phyloP scores from a whole-genome alignment of 495 filamentous ascomycete genomes.

The Lasiosphaeriaceae sp. region DNA sequence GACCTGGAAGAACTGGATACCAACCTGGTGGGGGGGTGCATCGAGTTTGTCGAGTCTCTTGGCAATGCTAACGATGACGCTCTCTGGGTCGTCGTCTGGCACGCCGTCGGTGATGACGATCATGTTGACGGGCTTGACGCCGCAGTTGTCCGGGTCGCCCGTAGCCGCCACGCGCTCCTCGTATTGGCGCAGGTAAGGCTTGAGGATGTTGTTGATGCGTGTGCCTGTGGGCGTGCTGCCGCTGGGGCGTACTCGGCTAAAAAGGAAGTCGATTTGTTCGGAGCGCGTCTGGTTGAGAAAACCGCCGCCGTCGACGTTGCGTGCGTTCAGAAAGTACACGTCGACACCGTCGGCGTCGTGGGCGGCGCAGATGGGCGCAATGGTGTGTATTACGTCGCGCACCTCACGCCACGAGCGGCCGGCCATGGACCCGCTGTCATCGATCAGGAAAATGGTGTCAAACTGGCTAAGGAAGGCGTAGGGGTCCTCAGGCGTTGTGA shows the following conservation, averaged over 20 bases:
- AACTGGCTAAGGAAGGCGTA: conserved; percentile 84
- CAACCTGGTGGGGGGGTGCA: conserved; percentile 81
- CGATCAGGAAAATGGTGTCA: conserved; percentile 90
- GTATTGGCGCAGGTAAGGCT: conserved; percentile 57
- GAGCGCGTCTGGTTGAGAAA: conserved; percentile 7
- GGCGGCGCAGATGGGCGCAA: conserved; percentile 79
- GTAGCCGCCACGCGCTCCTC: conserved; percentile 28
- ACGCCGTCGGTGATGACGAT: conserved; percentile 91
- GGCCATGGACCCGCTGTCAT: conserved; percentile 89
- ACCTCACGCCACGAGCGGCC: conserved; percentile 75
- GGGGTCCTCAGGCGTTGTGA: conserved; percentile 51
- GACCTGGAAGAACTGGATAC: conserved; percentile 97
- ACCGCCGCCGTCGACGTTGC: conserved; percentile 29
- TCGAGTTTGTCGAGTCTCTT: conserved; percentile 65
- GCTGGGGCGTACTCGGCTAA: conserved; percentile 50
- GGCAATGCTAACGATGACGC: conserved; percentile 62
- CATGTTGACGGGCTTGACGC: conserved; percentile 80
- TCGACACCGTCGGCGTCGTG: conserved; percentile 91
- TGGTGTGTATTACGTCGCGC: conserved; percentile 62
- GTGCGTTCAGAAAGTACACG: conserved; percentile 81
- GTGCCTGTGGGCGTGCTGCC: conserved; percentile 74
- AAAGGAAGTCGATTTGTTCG: conserved; percentile 11
- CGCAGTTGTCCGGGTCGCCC: conserved; percentile 41
- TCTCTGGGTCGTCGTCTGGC: conserved; percentile 70
- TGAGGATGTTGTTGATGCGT: conserved; percentile 68